phyloP scores from a whole-genome alignment of 805 yeast species.

The Metahyphopichia silvanorum region DNA sequence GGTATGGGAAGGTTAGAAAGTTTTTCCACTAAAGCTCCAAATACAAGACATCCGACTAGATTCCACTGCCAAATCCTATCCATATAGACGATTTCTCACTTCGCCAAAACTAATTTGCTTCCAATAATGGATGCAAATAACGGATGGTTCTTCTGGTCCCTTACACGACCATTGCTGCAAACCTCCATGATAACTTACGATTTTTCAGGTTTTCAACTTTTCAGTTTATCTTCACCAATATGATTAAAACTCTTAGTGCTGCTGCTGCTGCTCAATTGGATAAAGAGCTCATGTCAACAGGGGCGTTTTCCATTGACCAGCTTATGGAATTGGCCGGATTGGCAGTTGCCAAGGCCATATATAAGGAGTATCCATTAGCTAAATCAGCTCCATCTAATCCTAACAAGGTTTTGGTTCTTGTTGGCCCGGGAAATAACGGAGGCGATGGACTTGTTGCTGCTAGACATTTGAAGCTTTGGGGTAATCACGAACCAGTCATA shows the following conservation, averaged over 20 bases:
- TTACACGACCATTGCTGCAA: too few relatives aligned
- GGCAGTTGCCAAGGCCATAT: constrained; percentile 86
- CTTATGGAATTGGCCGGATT: constrained; percentile 96
- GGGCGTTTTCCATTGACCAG: constrained; percentile 80
- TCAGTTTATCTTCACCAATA: too few relatives aligned
- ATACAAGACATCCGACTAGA: too few relatives aligned
- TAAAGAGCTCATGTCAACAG: constrained; percentile 79
- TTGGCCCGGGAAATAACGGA: constrained; percentile 96
- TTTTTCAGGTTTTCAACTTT: too few relatives aligned
- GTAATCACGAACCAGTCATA: constrained; percentile 69
- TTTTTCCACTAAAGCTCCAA: too few relatives aligned
- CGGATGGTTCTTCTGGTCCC: too few relatives aligned
- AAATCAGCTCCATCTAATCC: constrained; percentile 18
- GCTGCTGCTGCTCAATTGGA: constrained; percentile 75
- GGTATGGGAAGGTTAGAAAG: too few relatives aligned
- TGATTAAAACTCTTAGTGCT: constrained; percentile 31
- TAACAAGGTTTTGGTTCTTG: constrained; percentile 58
- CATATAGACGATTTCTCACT: too few relatives aligned
- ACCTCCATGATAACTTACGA: too few relatives aligned
- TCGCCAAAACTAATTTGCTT: too few relatives aligned
- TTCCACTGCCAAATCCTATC: too few relatives aligned
- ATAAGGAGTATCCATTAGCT: constrained; percentile 59
- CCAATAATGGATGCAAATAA: too few relatives aligned
- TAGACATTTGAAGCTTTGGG: constrained; percentile 75
- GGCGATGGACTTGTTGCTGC: constrained; percentile 98